These are phyloP conservation scores for Coccomyxa subellipsoidea DNA, from an alignment of 163 green algal genomes.

Conservation along the genomic window DNA sequence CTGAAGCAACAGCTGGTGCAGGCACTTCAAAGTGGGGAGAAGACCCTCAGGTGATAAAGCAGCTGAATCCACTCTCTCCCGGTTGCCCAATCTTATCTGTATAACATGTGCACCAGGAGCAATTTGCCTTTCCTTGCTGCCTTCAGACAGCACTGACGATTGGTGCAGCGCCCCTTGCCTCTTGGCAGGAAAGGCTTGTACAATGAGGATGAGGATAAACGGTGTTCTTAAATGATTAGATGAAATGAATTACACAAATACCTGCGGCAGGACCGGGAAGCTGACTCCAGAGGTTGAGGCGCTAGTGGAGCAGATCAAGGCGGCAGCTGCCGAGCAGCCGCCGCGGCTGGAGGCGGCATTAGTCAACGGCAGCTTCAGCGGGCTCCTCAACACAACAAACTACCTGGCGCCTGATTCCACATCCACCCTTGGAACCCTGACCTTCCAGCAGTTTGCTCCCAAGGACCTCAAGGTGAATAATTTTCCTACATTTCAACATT, in stretches of 20 bases:
- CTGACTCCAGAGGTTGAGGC: neutral
- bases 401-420: neutral
- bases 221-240: too few species aligned
- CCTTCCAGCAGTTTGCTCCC: slow-evolving; percentile 11
- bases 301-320: neutral
- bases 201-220: neutral
- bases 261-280: neutral
- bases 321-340: neutral
- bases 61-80: neutral
- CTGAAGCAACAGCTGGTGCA: neutral
- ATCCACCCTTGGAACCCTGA: slow-evolving; percentile 4
- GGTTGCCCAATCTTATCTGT: neutral
- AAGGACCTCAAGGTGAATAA: neutral
- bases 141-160: neutral
- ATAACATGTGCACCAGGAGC: neutral
- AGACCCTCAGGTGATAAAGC: neutral
- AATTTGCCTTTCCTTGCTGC: neutral
- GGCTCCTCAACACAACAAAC: slow-evolving; percentile 9
- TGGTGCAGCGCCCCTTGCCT: neutral
- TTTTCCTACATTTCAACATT: too few species aligned
- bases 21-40: neutral
- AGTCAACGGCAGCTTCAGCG: neutral
- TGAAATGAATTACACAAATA: too few species aligned
- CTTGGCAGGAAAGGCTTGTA: neutral
- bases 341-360: neutral